A percentile compares a stretch with the other conserved stretches of the same genome.
Conservation (phyloP, 2,329 filamentous ascomycete species). For the Cladosporium sp. region DNA sequence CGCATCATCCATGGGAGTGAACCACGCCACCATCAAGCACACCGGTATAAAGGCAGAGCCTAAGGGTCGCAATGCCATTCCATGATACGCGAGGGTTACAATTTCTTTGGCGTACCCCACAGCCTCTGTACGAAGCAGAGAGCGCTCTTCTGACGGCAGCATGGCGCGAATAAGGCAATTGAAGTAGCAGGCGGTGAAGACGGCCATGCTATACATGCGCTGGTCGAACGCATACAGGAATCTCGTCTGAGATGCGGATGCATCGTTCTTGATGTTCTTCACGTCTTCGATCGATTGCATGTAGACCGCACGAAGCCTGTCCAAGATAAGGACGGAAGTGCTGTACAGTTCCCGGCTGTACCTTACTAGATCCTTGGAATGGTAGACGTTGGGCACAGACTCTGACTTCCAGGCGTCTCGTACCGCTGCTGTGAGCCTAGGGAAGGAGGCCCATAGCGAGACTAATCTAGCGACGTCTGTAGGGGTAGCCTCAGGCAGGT, state of each 20-base stretch:
- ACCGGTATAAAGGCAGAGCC: not conserved
- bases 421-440: not conserved
- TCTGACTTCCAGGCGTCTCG: not conserved
- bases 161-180: slow-evolving; percentile 1
- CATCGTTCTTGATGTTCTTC: not conserved
- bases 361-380: not conserved
- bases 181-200: not conserved
- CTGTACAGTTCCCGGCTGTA: not conserved
- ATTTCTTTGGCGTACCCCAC: not conserved
- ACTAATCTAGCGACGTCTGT: not conserved
- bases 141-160: not conserved
- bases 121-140: not conserved
- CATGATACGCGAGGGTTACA: not conserved
- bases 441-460: not conserved
- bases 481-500: not conserved
- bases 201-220: slow-evolving; percentile 2
- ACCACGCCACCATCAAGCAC: slow-evolving; percentile 6
- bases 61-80: not conserved
- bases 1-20: not conserved
- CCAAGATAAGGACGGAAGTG: not conserved
- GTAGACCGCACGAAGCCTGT: not conserved
- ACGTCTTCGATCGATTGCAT: not conserved
- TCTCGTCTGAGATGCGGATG: not conserved
- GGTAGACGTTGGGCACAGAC: not conserved
- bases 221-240: not conserved